Conservation (phyloP, 371 early-diverging fungal genomes). For the Rhizomucor pusillus region DNA sequence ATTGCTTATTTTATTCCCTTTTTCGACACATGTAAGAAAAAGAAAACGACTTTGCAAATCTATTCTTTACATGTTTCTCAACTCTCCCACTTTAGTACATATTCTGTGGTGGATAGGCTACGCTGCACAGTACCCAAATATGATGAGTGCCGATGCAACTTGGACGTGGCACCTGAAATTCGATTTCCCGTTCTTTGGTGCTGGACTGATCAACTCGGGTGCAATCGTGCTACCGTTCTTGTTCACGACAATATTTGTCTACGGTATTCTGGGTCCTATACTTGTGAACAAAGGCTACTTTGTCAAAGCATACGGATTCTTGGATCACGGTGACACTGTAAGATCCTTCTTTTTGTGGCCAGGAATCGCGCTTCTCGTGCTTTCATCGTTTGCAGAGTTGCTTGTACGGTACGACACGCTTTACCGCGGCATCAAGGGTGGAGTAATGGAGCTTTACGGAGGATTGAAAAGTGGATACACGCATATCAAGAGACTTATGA, state of each 20-base stretch:
- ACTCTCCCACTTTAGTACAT: slow-evolving; percentile 27
- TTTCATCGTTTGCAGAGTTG: slow-evolving; percentile 61
- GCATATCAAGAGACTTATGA: neutral
- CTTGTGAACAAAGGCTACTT: slow-evolving; percentile 43
- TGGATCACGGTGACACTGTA: slow-evolving; percentile 28
- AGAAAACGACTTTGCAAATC: neutral
- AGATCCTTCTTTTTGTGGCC: slow-evolving; percentile 67
- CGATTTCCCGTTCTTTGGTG: slow-evolving; percentile 66
- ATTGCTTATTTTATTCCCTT: slow-evolving; percentile 58
- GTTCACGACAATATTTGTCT: slow-evolving; percentile 52
- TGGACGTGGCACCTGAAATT: slow-evolving; percentile 60
- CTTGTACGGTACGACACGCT: slow-evolving; percentile 50
- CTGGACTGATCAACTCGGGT: slow-evolving; percentile 64
- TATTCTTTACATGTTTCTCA: neutral
- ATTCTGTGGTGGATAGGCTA: slow-evolving; percentile 59
- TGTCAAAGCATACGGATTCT: slow-evolving; percentile 35
- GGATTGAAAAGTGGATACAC: neutral
- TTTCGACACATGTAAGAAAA: slow-evolving; percentile 30
- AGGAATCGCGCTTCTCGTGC: slow-evolving; percentile 68
- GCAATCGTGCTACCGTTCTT: slow-evolving; percentile 58
- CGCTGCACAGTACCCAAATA: slow-evolving; percentile 32
- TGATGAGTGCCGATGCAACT: slow-evolving; percentile 46
- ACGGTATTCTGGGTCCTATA: slow-evolving; percentile 46
- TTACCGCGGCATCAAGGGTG: slow-evolving; percentile 53
- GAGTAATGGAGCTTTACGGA: slow-evolving; percentile 12